Evolutionary conservation across 352 stramenopile genomes (phyloP), one percentile per base, ranked within the genome.

Genomic region (Blastocystis sp.): DNA sequence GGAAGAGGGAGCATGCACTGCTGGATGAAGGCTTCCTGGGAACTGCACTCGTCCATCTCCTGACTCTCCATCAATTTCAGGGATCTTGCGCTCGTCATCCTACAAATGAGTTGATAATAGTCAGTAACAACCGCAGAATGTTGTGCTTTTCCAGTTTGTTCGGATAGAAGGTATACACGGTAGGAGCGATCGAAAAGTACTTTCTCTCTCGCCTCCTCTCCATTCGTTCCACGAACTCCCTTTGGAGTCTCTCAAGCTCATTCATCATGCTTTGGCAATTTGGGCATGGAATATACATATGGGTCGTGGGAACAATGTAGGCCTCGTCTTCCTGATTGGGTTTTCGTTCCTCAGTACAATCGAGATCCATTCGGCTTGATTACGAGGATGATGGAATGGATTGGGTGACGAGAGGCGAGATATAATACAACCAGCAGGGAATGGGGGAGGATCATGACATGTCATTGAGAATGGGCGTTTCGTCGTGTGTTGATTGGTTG

Each of bases 111-210:
- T 34, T 34, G 17, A 5, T 4, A 43, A 38, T 17, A 23, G 3
- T n/a, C 4, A 17, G 52, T 0, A 40, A 21, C 59, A 45, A 81
- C 71, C 71, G 71, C 45, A 81, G 11, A 10, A 81, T n/a, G 28
- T 81, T 45, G 17, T 53, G 9, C 40, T 81, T 81, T 5, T 21
- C 71, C 10, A 81, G 48, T 65, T 40, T 21, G 45, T 81, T 38
- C 56, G 64, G 64, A 38, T 81, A 81, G 45, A 81, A 81, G 28
- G 71, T 81, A 60, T 81, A 81, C 23, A 81, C 38, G 41, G 71
- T 81, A 48, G 45, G 71, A 7, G 71, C 71, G 28, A 81, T 81
- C 43, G 71, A 66, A 77, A 87, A 87, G 28, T 87, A 71, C 77
- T 87, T 87, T 38, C 66, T 81, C n/a, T n/a, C 17, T 65, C 48